phyloP scores from a whole-genome alignment of 495 filamentous ascomycete genomes.

The Tetracladium marchalianum region DNA sequence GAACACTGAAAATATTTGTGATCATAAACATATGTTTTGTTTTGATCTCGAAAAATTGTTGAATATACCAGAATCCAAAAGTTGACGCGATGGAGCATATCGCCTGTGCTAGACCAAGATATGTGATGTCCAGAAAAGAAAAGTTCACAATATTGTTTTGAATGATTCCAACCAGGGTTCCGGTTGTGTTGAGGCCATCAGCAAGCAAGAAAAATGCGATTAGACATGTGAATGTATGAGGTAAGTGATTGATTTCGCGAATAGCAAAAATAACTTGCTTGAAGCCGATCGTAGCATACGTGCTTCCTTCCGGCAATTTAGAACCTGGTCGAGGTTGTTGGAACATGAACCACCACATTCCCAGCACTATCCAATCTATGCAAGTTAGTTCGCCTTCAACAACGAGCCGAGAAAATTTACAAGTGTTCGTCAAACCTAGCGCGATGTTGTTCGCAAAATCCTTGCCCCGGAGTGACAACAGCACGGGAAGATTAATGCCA shows the following conservation, averaged over 20 bases:
- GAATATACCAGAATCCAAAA: constrained; percentile 42
- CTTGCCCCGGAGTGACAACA: constrained; percentile 32
- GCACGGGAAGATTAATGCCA: constrained; percentile 34
- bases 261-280: constrained; percentile 38
- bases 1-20: constrained; percentile 37
- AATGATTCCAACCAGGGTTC: constrained; percentile 35
- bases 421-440: constrained; percentile 37
- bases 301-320: constrained; percentile 34
- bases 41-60: constrained; percentile 34
- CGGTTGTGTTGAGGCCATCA: constrained; percentile 41
- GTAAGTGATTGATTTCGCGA: constrained; percentile 30
- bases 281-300: constrained; percentile 35
- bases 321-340: constrained; percentile 38
- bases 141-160: constrained; percentile 37
- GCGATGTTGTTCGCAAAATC: constrained; percentile 36
- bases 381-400: constrained; percentile 11
- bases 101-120: constrained; percentile 37
- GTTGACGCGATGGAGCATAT: constrained; percentile 34
- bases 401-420: constrained; percentile 8
- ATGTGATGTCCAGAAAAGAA: constrained; percentile 39
- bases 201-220: constrained; percentile 39
- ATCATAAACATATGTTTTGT: constrained; percentile 41
- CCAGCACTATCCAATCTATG: constrained; percentile 34
- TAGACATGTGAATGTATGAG: constrained; percentile 37
- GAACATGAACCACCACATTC: constrained; percentile 43